These are phyloP conservation scores for Dipteronia sinensis DNA, from an alignment of 345 rosid genomes.

Conservation along the genomic window DNA sequence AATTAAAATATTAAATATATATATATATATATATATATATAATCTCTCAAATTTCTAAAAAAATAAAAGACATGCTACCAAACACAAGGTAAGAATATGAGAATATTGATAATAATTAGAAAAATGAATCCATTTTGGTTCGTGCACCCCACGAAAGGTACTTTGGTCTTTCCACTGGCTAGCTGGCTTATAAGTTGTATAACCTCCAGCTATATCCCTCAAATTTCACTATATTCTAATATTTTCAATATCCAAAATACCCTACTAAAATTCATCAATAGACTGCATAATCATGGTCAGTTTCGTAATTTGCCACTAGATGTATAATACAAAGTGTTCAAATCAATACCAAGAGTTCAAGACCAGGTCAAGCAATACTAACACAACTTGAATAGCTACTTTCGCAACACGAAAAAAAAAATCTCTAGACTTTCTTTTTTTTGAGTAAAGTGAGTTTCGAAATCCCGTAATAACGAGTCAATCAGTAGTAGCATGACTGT, in stretches of 20 bases:
- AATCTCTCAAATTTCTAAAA: neutral
- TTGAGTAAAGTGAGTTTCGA: too few relatives aligned
- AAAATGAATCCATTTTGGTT: neutral
- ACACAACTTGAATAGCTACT: too few relatives aligned
- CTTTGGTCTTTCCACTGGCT: slow-evolving; percentile 20
- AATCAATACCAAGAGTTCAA: too few relatives aligned
- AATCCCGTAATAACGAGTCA: too few relatives aligned
- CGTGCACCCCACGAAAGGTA: slow-evolving; percentile 22
- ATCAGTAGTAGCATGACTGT: too few relatives aligned
- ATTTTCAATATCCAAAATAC: neutral
- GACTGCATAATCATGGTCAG: too few relatives aligned
- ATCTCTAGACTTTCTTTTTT: too few relatives aligned
- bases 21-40: too few relatives aligned
- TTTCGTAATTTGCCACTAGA: neutral
- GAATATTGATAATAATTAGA: neutral
- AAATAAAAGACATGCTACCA: neutral
- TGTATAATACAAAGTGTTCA: neutral
- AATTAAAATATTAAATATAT: too few relatives aligned
- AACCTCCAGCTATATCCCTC: slow-evolving; percentile 9
- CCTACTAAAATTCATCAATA: neutral
- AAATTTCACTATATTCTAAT: neutral
- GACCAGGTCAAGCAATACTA: too few relatives aligned
- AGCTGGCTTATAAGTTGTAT: neutral
- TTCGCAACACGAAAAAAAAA: too few relatives aligned
- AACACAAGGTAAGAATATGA: neutral